A percentile compares a stretch with the other conserved stretches of the same genome.
These are phyloP conservation scores for Arctostaphylos glauca DNA, from an alignment of 148 eudicot species.

Conservation along the genomic window DNA sequence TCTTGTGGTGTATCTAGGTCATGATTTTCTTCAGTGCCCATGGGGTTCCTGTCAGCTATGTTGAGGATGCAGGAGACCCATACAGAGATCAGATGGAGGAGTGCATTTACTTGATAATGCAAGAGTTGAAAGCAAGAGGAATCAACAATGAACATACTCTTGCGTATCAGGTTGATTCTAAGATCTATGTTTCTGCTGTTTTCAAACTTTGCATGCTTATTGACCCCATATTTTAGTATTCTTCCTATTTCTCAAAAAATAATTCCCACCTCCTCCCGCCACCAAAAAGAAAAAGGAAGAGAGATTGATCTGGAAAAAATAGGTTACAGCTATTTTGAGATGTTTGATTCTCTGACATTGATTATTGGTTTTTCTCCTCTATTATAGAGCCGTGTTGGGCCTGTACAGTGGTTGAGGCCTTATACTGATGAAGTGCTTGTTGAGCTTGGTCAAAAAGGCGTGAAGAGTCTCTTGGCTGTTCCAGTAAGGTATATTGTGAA, in stretches of 20 bases:
- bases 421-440: slow-evolving; percentile 98
- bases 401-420: slow-evolving; percentile 98
- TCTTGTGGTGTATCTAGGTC: slow-evolving; percentile 40
- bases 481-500: slow-evolving; percentile 75
- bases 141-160: slow-evolving; percentile 70
- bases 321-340: not conserved
- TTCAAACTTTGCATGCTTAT: slow-evolving; percentile 6
- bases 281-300: not conserved
- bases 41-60: slow-evolving; percentile 97
- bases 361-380: slow-evolving; percentile 7
- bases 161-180: slow-evolving; percentile 78
- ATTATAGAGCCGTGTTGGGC: slow-evolving; percentile 95
- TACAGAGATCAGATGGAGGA: slow-evolving; percentile 99
- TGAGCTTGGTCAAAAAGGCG: slow-evolving; percentile 87
- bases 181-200: not conserved
- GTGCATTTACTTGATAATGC: slow-evolving; percentile 86
- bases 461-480: slow-evolving; percentile 89
- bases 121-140: slow-evolving; percentile 84
- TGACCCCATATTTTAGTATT: not conserved
- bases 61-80: slow-evolving; percentile 95
- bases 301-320: not conserved
- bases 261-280: not conserved
- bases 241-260: not conserved
- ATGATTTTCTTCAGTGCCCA: slow-evolving; percentile 99
- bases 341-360: slow-evolving; percentile 1